Percentiles rank a stretch among this genome's conserved stretches.
phyloP scores from a whole-genome alignment of 495 filamentous ascomycete species.

The Xylaria bambusicola region DNA sequence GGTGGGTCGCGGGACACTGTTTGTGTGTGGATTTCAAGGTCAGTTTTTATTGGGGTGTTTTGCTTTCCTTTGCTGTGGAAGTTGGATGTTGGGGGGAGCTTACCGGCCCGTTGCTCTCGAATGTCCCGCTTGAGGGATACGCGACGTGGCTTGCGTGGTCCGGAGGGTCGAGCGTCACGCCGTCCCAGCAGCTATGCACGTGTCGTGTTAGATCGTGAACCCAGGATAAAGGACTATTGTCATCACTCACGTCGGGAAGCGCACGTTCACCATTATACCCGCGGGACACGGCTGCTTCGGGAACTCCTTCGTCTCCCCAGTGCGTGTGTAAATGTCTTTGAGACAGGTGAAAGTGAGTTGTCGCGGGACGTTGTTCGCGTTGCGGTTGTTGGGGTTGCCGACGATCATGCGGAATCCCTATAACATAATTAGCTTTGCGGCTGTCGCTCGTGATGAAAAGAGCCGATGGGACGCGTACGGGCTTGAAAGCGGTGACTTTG shows the following conservation, averaged over 20 bases:
- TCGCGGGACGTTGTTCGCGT: constrained; percentile 26
- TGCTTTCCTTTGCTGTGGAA: too few species aligned
- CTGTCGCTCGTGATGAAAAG: neutral
- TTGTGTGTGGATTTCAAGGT: too few species aligned
- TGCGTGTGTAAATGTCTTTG: constrained; percentile 28
- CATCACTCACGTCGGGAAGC: constrained; percentile 35
- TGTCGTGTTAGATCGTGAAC: too few species aligned
- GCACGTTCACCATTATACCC: constrained; percentile 43
- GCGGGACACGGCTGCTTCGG: constrained; percentile 36
- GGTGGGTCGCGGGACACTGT: constrained; percentile 39
- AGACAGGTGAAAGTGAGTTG: constrained; percentile 38
- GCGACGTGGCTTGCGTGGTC: constrained; percentile 44
- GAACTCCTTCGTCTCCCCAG: constrained; percentile 33
- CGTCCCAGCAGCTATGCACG: constrained; percentile 38
- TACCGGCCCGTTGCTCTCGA: constrained; percentile 35
- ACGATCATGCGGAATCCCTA: constrained; percentile 48
- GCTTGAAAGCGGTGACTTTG: constrained; percentile 40
- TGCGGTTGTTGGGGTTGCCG: constrained; percentile 37
- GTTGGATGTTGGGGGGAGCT: neutral
- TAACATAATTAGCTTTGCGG: neutral
- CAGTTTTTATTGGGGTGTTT: too few species aligned
- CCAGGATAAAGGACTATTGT: constrained; percentile 8
- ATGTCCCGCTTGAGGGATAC: constrained; percentile 39
- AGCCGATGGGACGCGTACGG: constrained; percentile 30
- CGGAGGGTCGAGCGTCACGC: constrained; percentile 35